Percentiles rank a stretch among this genome's conserved stretches.
These are phyloP conservation scores for Daucus carota DNA, from an alignment of 129 eudicot genomes.

Conservation along the genomic window DH1_v3.0 NC_030382.2:42333001-42333500, in stretches of 20 bases:
- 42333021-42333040: no score
- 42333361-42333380: not conserved
- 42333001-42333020: no score
- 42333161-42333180: no score
- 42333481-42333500: slow-evolving; percentile 3
- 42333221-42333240: not conserved
- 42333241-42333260: no score
- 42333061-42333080: no score
- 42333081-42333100: no score
- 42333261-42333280: not conserved
- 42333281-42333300: not conserved
- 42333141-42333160: no score
- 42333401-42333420: slow-evolving; percentile 2
- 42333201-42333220: no score
- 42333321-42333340: not conserved
- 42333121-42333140: no score
- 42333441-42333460: slow-evolving; percentile 8
- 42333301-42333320: not conserved
- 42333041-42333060: no score
- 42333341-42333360: not conserved
- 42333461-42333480: not conserved
- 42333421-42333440: not conserved
- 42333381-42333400: slow-evolving; percentile 12
- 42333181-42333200: no score
- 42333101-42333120: no score